Evolutionary conservation across 2,329 filamentous ascomycete species (phyloP).

Genomic region (Grosmannia clavigera): DNA sequence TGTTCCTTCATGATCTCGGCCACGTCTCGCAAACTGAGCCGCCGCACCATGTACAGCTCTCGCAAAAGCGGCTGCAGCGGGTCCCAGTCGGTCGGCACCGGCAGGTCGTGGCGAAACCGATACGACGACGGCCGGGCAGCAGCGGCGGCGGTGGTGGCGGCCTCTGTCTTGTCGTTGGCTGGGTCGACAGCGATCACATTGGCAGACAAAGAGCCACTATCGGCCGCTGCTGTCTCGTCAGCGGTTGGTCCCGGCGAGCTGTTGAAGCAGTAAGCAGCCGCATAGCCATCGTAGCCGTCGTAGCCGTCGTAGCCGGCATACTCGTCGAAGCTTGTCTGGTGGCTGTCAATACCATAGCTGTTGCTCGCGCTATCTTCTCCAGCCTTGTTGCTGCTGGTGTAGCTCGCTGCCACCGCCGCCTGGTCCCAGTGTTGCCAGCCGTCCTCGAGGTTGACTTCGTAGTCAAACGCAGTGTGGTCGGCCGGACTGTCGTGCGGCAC

Average conservation of each 20-base stretch:
- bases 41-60: neutral
- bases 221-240: neutral
- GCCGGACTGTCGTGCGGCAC: neutral
- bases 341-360: too few relatives aligned
- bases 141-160: neutral
- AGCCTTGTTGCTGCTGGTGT: too few relatives aligned
- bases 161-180: neutral
- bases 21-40: neutral
- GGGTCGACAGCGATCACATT: neutral
- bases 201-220: neutral
- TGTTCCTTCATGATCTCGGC: neutral
- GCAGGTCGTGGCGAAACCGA: neutral
- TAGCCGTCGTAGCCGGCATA: neutral
- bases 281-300: neutral
- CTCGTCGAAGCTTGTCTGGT: too few relatives aligned
- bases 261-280: neutral
- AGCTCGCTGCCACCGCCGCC: neutral
- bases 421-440: neutral
- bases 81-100: neutral
- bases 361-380: too few relatives aligned
- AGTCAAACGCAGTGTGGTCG: neutral
- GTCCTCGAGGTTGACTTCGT: neutral
- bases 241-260: neutral
- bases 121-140: neutral
- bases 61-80: neutral